Conservation (phyloP, 768 basidiomycete species). For the Boletus patriciae region DNA sequence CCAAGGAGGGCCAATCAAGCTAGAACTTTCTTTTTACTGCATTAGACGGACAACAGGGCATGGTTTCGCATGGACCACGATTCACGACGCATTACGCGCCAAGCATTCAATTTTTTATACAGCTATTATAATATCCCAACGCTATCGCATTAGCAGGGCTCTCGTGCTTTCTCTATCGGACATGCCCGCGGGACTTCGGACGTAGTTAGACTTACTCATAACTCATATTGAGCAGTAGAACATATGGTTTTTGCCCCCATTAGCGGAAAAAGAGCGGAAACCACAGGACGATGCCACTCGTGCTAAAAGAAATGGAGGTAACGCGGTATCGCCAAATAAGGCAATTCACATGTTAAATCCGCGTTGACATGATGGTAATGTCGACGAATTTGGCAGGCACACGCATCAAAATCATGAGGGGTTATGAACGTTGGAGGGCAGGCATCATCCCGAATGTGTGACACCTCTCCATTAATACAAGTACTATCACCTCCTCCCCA, state of each 20-base stretch:
- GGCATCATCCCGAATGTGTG: not conserved
- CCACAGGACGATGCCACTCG: no score
- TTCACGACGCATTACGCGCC: slow-evolving; percentile 12
- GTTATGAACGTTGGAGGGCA: not conserved
- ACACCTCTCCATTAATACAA: slow-evolving; percentile 1
- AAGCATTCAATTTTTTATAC: slow-evolving; percentile 10
- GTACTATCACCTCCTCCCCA: not conserved
- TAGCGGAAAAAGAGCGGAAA: slow-evolving; percentile 27
- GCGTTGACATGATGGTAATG: not conserved
- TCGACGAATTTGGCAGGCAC: slow-evolving; percentile 5
- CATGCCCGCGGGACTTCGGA: not conserved
- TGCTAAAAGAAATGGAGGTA: slow-evolving; percentile 10
- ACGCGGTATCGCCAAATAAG: slow-evolving; percentile 17
- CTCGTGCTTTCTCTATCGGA: slow-evolving; percentile 10
- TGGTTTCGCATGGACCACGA: slow-evolving; percentile 3
- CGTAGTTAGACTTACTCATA: slow-evolving; percentile 2
- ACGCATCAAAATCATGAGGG: slow-evolving; percentile 22
- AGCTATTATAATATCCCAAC: slow-evolving; percentile 21
- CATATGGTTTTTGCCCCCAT: not conserved
- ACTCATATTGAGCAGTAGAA: slow-evolving; percentile 6
- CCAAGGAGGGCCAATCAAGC: slow-evolving; percentile 5
- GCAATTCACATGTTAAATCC: slow-evolving; percentile 36
- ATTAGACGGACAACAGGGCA: not conserved
- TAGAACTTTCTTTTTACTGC: slow-evolving; percentile 8
- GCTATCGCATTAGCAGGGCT: slow-evolving; percentile 11